Evolutionary conservation across 192 early-diverging fungal species (phyloP), one percentile per base, ranked within the genome.

Genomic region (Backusella liffmaniae): DNA sequence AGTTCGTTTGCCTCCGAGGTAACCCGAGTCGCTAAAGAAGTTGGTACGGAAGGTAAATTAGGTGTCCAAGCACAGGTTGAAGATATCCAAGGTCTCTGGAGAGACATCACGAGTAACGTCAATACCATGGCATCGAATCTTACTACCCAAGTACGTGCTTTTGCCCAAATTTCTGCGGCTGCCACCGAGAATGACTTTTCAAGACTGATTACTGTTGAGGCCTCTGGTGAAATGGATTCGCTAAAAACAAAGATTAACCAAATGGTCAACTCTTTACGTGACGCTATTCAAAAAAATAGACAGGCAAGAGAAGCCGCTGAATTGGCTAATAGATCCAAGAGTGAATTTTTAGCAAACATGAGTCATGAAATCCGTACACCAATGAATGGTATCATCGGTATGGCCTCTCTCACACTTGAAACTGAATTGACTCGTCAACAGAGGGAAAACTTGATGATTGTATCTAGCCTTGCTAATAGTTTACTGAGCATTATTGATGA

Each of bases 171-270:
- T 67, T 90, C 87, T 1, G 88, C 89, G 36, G 91, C 93, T 0
- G 92, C 91, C 1, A 89, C 91, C 3, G 90, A 87, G 5, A 91
- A 90, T 36, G 91, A 93, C 79, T 93, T 90, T 51, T 89, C 89
- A n/a, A 83, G 88, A 39, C 86, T 92, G 78, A 94, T 95, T 75
- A 94, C 91, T 36, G 85, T 94, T 18, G 90, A 92, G 56, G 93
- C 92, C 1, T 91, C 90, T 66, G 94, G 94, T 67, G 94, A 95
- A 84, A 95, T 95, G 94, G 92, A 92, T 59, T 72, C 88, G 85
- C 84, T 94, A 68, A 92, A 93, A 79, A 90, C 88, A 72, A 91
- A 93, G 86, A 94, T 96, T 78, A 94, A 96, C 79, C 88, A 94
- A 74, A 96, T 96, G 93, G 92, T 94, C 83, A 91, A 76, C 77